A percentile compares a stretch with the other conserved stretches of the same genome.
Evolutionary conservation across 495 filamentous ascomycete species (phyloP).

Genomic region (Clohesyomyces aquaticus): DNA sequence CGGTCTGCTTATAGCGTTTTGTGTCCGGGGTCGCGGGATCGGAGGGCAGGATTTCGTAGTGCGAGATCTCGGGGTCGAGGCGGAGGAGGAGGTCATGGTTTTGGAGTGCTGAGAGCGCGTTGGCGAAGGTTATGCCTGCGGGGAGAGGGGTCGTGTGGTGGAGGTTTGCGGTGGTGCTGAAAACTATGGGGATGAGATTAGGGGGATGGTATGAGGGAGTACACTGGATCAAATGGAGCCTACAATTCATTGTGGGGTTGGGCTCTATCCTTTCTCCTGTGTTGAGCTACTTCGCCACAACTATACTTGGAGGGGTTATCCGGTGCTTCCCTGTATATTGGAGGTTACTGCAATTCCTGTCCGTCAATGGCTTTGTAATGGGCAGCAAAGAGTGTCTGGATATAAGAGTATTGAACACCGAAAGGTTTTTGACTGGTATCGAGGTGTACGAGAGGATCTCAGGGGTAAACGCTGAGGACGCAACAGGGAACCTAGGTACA

Average conservation of each 20-base stretch:
- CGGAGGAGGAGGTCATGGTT: slow-evolving; percentile 39
- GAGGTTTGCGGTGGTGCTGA: slow-evolving; percentile 34
- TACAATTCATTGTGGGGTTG: slow-evolving; percentile 31
- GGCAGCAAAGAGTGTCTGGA: no score
- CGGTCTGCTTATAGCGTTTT: slow-evolving; percentile 40
- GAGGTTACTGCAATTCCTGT: no score
- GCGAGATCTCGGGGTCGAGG: slow-evolving; percentile 38
- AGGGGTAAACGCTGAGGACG: no score
- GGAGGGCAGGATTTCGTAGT: slow-evolving; percentile 33
- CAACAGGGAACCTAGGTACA: no score
- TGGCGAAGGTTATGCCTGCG: slow-evolving; percentile 11
- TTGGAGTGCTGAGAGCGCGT: slow-evolving; percentile 19
- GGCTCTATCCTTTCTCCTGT: no score
- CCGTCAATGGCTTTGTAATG: no score
- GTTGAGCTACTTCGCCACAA: no score
- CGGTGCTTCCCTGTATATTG: no score
- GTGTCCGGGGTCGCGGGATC: slow-evolving; percentile 14
- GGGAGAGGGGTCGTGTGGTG: slow-evolving; percentile 38
- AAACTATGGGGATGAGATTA: slow-evolving; percentile 10
- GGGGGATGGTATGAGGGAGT: not conserved
- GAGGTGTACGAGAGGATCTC: no score
- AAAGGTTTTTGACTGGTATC: no score
- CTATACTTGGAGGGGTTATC: no score
- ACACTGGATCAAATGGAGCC: not conserved
- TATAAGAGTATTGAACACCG: no score